Percentiles rank a stretch among this genome's conserved stretches.
These are phyloP conservation scores for Betula pendula DNA, from an alignment of 306 rosid species.

Conservation along the genomic window DNA sequence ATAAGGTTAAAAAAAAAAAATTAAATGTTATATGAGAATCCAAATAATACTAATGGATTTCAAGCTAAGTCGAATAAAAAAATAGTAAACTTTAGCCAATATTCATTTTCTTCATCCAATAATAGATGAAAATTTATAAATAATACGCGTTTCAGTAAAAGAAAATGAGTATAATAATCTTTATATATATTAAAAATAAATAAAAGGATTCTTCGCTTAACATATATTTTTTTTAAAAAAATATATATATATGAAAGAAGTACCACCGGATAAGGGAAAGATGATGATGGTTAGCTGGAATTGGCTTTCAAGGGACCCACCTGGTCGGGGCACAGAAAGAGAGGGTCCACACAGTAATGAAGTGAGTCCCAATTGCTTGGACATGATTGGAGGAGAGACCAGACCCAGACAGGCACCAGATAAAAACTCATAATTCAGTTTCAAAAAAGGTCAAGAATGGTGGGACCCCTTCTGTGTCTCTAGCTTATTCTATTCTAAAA, in stretches of 20 bases:
- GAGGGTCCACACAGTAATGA: slow-evolving; percentile 12
- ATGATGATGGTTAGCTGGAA: slow-evolving; percentile 13
- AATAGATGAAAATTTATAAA: not conserved
- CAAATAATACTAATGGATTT: not conserved
- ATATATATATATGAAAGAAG: no score
- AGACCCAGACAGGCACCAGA: slow-evolving; percentile 4
- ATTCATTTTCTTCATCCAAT: no score
- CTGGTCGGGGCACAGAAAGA: slow-evolving; percentile 26
- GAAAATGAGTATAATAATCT: no score
- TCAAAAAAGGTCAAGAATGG: not conserved
- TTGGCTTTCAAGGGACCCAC: slow-evolving; percentile 27
- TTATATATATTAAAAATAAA: no score
- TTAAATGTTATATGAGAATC: no score
- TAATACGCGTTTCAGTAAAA: no score
- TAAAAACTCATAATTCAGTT: slow-evolving; percentile 5
- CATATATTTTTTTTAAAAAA: no score
- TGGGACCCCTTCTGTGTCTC: slow-evolving; percentile 31
- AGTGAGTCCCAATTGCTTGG: not conserved
- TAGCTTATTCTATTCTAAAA: not conserved
- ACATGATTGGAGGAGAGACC: not conserved
- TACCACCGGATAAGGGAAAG: not conserved
- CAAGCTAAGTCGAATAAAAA: not conserved
- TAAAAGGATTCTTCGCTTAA: no score
- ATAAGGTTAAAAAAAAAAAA: no score
- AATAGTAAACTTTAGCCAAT: no score